These are phyloP conservation scores for Termitomyces sp. DNA, from an alignment of 768 basidiomycete species.

Conservation along the genomic window DNA sequence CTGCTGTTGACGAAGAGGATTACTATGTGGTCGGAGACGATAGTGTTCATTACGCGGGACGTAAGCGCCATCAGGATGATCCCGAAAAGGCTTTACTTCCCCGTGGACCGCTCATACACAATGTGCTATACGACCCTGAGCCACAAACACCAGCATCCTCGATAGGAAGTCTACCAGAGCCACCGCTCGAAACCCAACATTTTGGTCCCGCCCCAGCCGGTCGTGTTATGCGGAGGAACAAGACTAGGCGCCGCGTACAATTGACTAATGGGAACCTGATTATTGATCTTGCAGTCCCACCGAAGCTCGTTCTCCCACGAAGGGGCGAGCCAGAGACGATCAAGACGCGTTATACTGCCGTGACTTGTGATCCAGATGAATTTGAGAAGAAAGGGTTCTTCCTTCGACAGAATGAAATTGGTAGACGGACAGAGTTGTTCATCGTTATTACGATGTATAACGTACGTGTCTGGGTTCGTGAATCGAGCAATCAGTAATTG, in stretches of 20 bases:
- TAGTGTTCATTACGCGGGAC: constrained; percentile 49
- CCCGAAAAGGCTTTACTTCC: constrained; percentile 32
- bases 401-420: constrained; percentile 75
- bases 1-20: constrained; percentile 68
- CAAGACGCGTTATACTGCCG: constrained; percentile 76
- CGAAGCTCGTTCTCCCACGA: constrained; percentile 73
- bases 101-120: constrained; percentile 21
- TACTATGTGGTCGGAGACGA: constrained; percentile 54
- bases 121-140: constrained; percentile 33
- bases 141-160: constrained; percentile 37
- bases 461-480: constrained; percentile 39
- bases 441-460: constrained; percentile 98
- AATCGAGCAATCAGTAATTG: constrained; percentile 1
- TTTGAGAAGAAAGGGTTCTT: constrained; percentile 82
- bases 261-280: constrained; percentile 88
- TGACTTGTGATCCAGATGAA: constrained; percentile 92
- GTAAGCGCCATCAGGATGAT: constrained; percentile 25
- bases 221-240: constrained; percentile 68
- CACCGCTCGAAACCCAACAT: constrained; percentile 64
- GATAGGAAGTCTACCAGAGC: constrained; percentile 37
- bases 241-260: constrained; percentile 73
- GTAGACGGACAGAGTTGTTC: constrained; percentile 83
- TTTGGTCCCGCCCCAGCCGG: constrained; percentile 87
- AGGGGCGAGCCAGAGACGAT: constrained; percentile 67
- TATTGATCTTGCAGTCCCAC: constrained; percentile 77